Evolutionary conservation across 306 rosid species (phyloP), one percentile per base, ranked within the genome.

Genomic region (Leucaena leucocephala): DNA sequence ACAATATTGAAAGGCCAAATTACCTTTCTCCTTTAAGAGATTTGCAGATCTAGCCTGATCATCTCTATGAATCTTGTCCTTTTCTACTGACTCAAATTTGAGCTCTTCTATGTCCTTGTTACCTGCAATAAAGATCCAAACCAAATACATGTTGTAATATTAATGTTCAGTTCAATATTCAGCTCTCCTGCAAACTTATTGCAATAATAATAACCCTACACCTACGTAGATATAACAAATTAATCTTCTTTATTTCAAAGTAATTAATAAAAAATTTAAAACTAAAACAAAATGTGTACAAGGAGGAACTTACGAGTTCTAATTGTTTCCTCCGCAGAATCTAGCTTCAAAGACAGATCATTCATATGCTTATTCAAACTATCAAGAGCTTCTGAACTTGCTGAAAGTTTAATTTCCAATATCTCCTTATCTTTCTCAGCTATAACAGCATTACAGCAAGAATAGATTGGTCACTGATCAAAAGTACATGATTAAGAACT

Each of bases 401-500:
- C 81, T 40, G 93, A 90, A 76, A 95, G 82, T 81, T 91, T 91
- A 43, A 78, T 86, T 89, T 91, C 93, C 85, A 91, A 89, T 34
- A 63, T 75, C 80, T 90, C 88, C 85, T 87, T 91, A 77, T 92
- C 97, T 86, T 82, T 89, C 81, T 93, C 97, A 40, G 96, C 99
- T 95, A 82, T 79, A 49, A 35, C 50, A 81, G 43, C 27, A 82
- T 82, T 44, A 27, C 50, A 82, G 39, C 27, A 83, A 65, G 48
- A 8, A 58, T 84, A 74, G 45, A 71, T 11, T 36, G 70, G 27
- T 66, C 21, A 49, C 49, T 61, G 65, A 64, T 67, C 38, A 2
- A 45, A 75, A 34, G 54, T 48, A 2, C n/a, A 19, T 10, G 52
- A 21, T 19, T 11, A 76, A 45, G 55, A 63, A 49, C 15, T 12